Base-by-base conservation (phyloP, 768 basidiomycete species). In the Exidia glandulosa region DNA sequence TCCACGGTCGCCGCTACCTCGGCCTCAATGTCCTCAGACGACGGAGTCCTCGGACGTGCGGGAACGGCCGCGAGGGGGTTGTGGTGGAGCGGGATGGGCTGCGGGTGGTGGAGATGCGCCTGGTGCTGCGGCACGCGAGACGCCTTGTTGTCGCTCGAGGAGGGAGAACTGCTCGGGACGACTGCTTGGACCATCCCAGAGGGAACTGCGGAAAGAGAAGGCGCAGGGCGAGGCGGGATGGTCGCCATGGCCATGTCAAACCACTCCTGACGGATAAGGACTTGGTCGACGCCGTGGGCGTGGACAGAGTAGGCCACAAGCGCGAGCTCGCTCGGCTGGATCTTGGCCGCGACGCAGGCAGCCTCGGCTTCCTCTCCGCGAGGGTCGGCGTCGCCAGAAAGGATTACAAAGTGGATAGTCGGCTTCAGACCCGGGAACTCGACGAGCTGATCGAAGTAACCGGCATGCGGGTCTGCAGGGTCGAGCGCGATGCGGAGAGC, bases 271-370 rank as follows among this genome's bases (percentile, higher is more conserved):
- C 87, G 82, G 65, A 93, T 86, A 57, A 93, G 80, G 31, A 93
- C 83, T 67, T 93, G 90, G 67, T 93, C 90, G 14, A 93, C 90
- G 36, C 90, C 90, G n/a, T 81, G 82, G 19, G 87, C 85, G 68
- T 92, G 90, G n/a, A 93, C 89, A 2, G 87, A 88, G 73, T 91
- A 93, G 32, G 88, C 89, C 4, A 90, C 87, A 57, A 93, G 77
- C 29, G 89, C 88, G 36, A 91, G 75, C 63, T 90, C 86, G 41
- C 87, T 86, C 1, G 85, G 82, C 5, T 79, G 77, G 4, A 90
- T 77, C 66, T 90, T 90, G 2, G 89, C 89, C 2, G 89, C 89
- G 25, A 88, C 78, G 63, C 89, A 91, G 5, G 89, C 89, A 10
- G 89, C 89, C 66, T 86, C 83, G 0, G 89, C 88, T 70, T 91